phyloP scores from a whole-genome alignment of 495 filamentous ascomycete genomes.

The Alectoria sarmentosa region DNA sequence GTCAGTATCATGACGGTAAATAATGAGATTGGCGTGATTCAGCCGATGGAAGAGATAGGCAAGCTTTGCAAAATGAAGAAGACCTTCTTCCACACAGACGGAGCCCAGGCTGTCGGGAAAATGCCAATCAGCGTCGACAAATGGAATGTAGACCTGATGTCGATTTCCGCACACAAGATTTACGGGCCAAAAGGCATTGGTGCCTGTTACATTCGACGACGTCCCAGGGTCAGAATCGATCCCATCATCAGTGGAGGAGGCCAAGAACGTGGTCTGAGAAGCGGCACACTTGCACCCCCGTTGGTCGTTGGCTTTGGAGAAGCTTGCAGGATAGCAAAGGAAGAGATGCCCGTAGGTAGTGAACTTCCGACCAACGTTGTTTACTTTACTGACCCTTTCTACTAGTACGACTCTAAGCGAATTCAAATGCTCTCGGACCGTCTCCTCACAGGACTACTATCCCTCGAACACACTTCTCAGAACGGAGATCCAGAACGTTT shows the following conservation, averaged over 20 bases:
- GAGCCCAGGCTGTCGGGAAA: slow-evolving; percentile 92
- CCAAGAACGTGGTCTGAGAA: slow-evolving; percentile 89
- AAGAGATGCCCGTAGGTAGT: slow-evolving; percentile 76
- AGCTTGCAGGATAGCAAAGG: slow-evolving; percentile 81
- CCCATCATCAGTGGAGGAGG: slow-evolving; percentile 95
- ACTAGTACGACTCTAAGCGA: slow-evolving; percentile 83
- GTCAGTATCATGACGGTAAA: slow-evolving; percentile 99
- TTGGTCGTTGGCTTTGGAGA: slow-evolving; percentile 91
- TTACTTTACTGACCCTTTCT: slow-evolving; percentile 6
- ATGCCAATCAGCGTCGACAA: slow-evolving; percentile 94
- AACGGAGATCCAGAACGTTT: slow-evolving; percentile 79
- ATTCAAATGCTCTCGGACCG: slow-evolving; percentile 76
- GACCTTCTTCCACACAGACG: slow-evolving; percentile 98
- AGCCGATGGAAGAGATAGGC: slow-evolving; percentile 90
- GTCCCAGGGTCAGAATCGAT: slow-evolving; percentile 88
- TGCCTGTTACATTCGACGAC: slow-evolving; percentile 87
- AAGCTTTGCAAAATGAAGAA: slow-evolving; percentile 85
- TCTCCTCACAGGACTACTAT: slow-evolving; percentile 68
- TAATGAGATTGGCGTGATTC: slow-evolving; percentile 98
- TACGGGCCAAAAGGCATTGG: slow-evolving; percentile 97
- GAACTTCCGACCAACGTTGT: not conserved
- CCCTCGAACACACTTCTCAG: slow-evolving; percentile 84
- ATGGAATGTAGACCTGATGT: slow-evolving; percentile 97
- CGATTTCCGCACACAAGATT: slow-evolving; percentile 98
- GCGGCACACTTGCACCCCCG: slow-evolving; percentile 86